Percentiles rank a stretch among this genome's conserved stretches.
phyloP scores from a whole-genome alignment of 192 early-diverging fungal genomes.

The Backusella parvicylindrica region DNA sequence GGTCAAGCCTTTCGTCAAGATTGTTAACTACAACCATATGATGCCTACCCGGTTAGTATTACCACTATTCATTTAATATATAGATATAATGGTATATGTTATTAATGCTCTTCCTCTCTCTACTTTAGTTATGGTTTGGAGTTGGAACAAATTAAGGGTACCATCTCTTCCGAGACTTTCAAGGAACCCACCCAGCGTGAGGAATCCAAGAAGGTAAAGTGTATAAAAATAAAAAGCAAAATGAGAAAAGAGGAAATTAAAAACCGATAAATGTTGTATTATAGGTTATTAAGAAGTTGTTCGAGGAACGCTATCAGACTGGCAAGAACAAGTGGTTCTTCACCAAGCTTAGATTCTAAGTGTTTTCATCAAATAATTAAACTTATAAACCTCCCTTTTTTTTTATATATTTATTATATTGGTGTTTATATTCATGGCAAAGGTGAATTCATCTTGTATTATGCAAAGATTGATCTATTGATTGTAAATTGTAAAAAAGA shows the following conservation, averaged over 20 bases:
- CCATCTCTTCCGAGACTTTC: slow-evolving; percentile 82
- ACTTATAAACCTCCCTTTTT: neutral
- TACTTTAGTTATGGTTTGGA: slow-evolving; percentile 90
- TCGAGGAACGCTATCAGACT: slow-evolving; percentile 95
- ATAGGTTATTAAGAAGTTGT: slow-evolving; percentile 85
- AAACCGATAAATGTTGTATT: too few relatives aligned
- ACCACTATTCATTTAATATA: neutral
- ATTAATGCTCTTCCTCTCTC: neutral
- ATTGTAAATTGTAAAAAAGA: too few relatives aligned
- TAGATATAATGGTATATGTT: neutral
- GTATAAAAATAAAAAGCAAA: too few relatives aligned
- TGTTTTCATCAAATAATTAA: neutral
- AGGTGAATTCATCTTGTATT: too few relatives aligned
- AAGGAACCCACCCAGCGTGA: slow-evolving; percentile 92
- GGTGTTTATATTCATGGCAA: too few relatives aligned
- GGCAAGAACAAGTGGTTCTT: slow-evolving; percentile 99
- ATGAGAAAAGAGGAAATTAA: neutral
- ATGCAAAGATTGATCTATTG: too few relatives aligned
- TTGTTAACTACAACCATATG: slow-evolving; percentile 99
- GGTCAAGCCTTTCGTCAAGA: slow-evolving; percentile 99
- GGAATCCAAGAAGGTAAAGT: slow-evolving; percentile 75
- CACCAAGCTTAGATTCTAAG: slow-evolving; percentile 95
- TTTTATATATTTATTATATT: neutral
- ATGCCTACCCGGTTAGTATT: slow-evolving; percentile 91
- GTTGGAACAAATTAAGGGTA: slow-evolving; percentile 89